Percentiles rank a stretch among this genome's conserved stretches.
Evolutionary conservation across 2,329 filamentous ascomycete genomes (phyloP).

Genomic region (Calonectria fujianensis): DNA sequence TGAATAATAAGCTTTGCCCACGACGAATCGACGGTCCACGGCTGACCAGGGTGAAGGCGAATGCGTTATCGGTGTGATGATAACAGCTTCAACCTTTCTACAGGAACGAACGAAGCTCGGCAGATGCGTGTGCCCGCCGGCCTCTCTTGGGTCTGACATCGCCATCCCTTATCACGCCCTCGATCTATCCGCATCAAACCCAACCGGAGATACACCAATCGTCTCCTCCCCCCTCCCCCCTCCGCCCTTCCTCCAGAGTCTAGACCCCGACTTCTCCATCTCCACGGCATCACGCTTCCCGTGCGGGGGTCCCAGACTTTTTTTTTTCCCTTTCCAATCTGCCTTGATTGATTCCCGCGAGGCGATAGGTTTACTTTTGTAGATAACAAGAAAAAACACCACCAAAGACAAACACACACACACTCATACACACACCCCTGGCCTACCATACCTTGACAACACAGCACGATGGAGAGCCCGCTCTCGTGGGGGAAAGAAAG

Average conservation of each 20-base stretch:
- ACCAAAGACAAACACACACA: background rate
- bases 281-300: slow-evolving; percentile 16
- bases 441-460: slow-evolving; percentile 14
- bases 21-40: background rate
- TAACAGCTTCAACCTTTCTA: background rate
- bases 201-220: background rate
- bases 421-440: background rate
- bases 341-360: background rate
- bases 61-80: background rate
- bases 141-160: background rate
- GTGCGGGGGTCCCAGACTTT: slow-evolving; percentile 30
- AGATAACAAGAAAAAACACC: background rate
- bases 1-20: slow-evolving; percentile 6
- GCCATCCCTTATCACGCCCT: slow-evolving; percentile 15
- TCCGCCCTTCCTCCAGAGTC: slow-evolving; percentile 6
- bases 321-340: background rate
- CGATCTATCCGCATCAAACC: background rate
- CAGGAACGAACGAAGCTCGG: too few relatives aligned
- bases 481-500: background rate
- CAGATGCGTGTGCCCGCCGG: background rate
- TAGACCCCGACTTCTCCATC: slow-evolving; percentile 11
- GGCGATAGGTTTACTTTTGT: slow-evolving; percentile 26
- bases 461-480: slow-evolving; percentile 9
- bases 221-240: background rate
- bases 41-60: background rate